Evolutionary conservation across 2,329 filamentous ascomycete species (phyloP), one percentile per base, ranked within the genome.

Genomic region (Penicillium capsulatum): DNA sequence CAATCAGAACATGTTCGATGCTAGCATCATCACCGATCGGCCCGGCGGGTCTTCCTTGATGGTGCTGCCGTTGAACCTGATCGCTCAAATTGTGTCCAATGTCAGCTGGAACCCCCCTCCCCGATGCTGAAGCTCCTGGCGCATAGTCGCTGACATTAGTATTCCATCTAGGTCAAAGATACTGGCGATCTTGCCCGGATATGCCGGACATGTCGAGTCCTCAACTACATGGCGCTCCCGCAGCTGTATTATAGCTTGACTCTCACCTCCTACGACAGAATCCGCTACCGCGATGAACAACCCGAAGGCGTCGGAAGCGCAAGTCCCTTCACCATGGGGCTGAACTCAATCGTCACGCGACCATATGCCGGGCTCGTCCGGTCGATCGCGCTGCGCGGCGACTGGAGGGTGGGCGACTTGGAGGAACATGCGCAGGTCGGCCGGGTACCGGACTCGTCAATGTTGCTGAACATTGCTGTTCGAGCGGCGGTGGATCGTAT

Each of bases 211-310:
- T 80, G 75, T 45, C 71, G 77, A 10, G 69, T 82, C 28, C 70
- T 81, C 51, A 78, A 81, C 50, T 83, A 82, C 63, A 81, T 83
- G 76, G 70, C 75, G 22, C 65, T 81, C 2, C 79, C 79, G 14
- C 76, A 75, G 40, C 71, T 83, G 28, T 83, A 81, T 60, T 69
- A 71, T 55, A 61, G 65, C 22, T 71, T 82, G 37, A 73, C 68
- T 4, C 64, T 83, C 22, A 74, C 68, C 38, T 79, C 77, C 6
- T 80, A 82, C 56, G 65, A 73, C 34, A 72, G 74, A 27, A 76
- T 81, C 17, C 74, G 77, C 34, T 81, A 79, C 55, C 65, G 72
- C 44, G 68, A 75, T 50, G 76, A 78, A 35, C 56, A 71, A 29
- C 76, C 77, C 0, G 76, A 81, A 54, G 79, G 79, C 8, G 77